Evolutionary conservation across 352 stramenopile genomes (phyloP), one percentile per base, ranked within the genome.

Genomic region (Phytophthora cajani): DNA sequence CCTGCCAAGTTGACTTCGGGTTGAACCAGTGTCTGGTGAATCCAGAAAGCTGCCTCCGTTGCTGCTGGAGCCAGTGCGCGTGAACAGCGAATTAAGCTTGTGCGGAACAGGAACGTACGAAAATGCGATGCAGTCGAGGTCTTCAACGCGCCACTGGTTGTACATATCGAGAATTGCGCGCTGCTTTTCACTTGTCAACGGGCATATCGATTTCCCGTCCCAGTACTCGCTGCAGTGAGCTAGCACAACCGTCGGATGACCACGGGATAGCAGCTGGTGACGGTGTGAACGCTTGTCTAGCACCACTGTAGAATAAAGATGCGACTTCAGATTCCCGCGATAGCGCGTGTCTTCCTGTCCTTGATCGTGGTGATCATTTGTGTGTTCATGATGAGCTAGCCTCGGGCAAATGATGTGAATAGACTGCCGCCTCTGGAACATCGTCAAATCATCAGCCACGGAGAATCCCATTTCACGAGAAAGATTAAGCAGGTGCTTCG

Each of bases 121-220:
- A n/a, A 96, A 81, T 10, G 89, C 89, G 12, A 92, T 87, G 56
- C 86, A 94, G 53, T 95, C 89, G 21, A 96, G 60, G 58, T 96
- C 89, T 73, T 96, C 89, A 14, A 94, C 87, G 11, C 87, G 85
- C 89, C 89, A 96, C 54, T 96, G 89, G 59, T 94, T 91, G 71
- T 95, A 96, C 88, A 96, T 95, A 19, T 96, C 89, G 17, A 94
- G 72, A 52, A 96, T 96, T 17, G 77, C 67, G 6, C 84, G 86
- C 46, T 91, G 79, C 67, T 92, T 95, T 19, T 96, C 89, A 36
- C 58, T 87, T 62, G 83, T 93, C 14, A 96, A 66, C 7, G 89
- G 89, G 46, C 89, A 96, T 42, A 96, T 96, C 1, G 86, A 94
- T 52, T 95, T 94, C 30, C 89, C 89, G 60, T 96, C 89, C 89